Conservation (phyloP, 495 filamentous ascomycete species). For the Opeltia flavorubescens region DNA sequence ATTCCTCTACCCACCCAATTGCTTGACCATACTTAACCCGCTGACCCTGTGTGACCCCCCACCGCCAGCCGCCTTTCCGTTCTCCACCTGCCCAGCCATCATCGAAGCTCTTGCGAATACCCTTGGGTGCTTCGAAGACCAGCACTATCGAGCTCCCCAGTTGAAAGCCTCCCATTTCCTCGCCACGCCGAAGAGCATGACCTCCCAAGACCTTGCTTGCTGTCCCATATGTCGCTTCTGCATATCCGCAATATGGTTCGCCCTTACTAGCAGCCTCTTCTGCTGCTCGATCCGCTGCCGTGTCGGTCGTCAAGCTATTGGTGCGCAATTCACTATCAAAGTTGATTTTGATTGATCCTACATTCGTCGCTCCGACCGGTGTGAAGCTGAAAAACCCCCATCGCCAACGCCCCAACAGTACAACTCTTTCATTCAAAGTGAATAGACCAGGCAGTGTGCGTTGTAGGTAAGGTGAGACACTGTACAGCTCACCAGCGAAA, state of each 20-base stretch:
- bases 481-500: slow-evolving; percentile 92
- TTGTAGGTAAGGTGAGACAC: slow-evolving; percentile 87
- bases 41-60: slow-evolving; percentile 73
- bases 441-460: slow-evolving; percentile 84
- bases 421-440: slow-evolving; percentile 91
- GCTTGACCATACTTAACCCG: slow-evolving; percentile 78
- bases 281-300: slow-evolving; percentile 68
- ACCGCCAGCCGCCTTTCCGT: slow-evolving; percentile 59
- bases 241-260: slow-evolving; percentile 71
- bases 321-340: slow-evolving; percentile 92
- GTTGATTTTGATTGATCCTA: slow-evolving; percentile 92
- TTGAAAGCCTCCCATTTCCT: slow-evolving; percentile 98
- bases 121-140: slow-evolving; percentile 86
- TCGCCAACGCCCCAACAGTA: slow-evolving; percentile 84
- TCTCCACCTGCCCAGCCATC: slow-evolving; percentile 42
- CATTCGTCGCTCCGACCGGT: slow-evolving; percentile 96
- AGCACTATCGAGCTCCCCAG: slow-evolving; percentile 90
- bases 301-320: slow-evolving; percentile 81
- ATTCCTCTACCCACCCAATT: slow-evolving; percentile 46
- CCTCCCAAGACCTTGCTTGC: slow-evolving; percentile 68
- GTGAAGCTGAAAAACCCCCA: slow-evolving; percentile 96
- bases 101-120: slow-evolving; percentile 46
- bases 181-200: slow-evolving; percentile 69
- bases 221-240: slow-evolving; percentile 75
- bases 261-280: slow-evolving; percentile 60